Percentiles rank a stretch among this genome's conserved stretches.
Conservation (phyloP, 495 filamentous ascomycete genomes). For the Penicillium silybi region DNA sequence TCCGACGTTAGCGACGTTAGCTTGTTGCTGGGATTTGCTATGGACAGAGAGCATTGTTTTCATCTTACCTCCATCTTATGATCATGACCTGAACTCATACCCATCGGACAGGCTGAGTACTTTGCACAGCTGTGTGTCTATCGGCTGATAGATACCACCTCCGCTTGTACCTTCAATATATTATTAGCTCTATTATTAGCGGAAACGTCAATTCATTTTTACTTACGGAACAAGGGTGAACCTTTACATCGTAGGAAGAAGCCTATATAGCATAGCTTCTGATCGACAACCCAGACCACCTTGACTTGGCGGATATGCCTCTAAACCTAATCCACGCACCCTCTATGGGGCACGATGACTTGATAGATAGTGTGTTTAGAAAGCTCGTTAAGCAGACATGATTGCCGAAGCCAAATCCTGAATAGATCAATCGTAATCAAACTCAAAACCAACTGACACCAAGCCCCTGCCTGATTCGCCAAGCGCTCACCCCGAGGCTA, state of each 20-base stretch:
- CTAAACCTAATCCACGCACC: not conserved
- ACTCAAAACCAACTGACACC: too few relatives aligned
- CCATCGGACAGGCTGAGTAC: not conserved
- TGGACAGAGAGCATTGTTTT: not conserved
- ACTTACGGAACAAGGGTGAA: not conserved
- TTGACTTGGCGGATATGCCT: not conserved
- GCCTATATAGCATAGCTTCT: not conserved
- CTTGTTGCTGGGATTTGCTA: not conserved
- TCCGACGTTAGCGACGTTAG: conserved; percentile 1
- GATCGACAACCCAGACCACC: not conserved
- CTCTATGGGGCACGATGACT: too few relatives aligned
- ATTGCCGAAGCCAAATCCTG: too few relatives aligned
- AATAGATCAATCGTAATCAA: too few relatives aligned
- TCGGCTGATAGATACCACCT: not conserved
- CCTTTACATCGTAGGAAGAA: not conserved
- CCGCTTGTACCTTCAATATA: not conserved
- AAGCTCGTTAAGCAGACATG: too few relatives aligned
- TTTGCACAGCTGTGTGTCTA: not conserved
- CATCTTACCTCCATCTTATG: not conserved
- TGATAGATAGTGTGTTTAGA: too few relatives aligned
- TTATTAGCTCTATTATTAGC: conserved; percentile 4
- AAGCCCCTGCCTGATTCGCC: not conserved
- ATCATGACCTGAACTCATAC: not conserved
- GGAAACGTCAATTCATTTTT: not conserved
- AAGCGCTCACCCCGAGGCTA: not conserved